phyloP scores from a whole-genome alignment of 306 rosid genomes.

The Gynostemma pentaphyllum region DNA sequence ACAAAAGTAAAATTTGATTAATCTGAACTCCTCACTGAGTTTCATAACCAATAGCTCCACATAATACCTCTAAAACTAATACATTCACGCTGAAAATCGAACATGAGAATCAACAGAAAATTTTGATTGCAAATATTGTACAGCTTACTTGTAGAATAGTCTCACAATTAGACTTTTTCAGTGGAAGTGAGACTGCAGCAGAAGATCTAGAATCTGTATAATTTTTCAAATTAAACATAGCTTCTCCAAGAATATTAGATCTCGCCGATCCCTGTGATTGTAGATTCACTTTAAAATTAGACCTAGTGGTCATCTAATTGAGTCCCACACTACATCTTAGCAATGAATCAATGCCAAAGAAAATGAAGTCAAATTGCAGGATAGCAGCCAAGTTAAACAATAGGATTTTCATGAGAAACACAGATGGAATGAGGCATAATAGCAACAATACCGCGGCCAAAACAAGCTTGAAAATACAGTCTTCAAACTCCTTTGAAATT shows the following conservation, averaged over 20 bases:
- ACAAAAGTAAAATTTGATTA: neutral
- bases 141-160: slow-evolving; percentile 25
- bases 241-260: slow-evolving; percentile 38
- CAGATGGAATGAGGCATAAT: neutral
- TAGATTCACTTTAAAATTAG: neutral
- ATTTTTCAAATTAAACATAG: slow-evolving; percentile 23
- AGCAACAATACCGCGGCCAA: slow-evolving; percentile 28
- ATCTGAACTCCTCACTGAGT: neutral
- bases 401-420: neutral
- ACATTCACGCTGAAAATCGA: neutral
- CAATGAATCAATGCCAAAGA: neutral
- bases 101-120: neutral
- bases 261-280: slow-evolving; percentile 27
- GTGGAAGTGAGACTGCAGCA: slow-evolving; percentile 19
- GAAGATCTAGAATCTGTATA: slow-evolving; percentile 20
- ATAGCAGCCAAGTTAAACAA: neutral
- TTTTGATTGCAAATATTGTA: neutral
- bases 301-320: neutral
- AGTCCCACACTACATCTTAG: neutral
- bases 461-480: slow-evolving; percentile 29
- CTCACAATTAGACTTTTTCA: slow-evolving; percentile 31
- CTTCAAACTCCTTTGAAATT: slow-evolving; percentile 23
- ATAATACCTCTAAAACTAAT: neutral
- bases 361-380: neutral
- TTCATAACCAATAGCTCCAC: neutral